Conservation (phyloP, 495 filamentous ascomycete genomes). For the Baudoinia panamericana region DNA sequence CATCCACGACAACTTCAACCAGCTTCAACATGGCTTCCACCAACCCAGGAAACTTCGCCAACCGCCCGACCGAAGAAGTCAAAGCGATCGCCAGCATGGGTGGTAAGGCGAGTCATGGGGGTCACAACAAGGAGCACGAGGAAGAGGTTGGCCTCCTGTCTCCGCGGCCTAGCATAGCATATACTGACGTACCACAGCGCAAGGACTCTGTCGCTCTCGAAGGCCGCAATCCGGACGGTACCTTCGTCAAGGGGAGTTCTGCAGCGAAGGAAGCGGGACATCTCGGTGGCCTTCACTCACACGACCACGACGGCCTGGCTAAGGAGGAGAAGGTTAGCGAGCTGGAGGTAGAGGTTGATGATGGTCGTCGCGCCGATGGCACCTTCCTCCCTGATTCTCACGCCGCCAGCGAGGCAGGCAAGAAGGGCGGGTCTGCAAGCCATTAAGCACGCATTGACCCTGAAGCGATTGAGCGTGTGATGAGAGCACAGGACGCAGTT, state of each 20-base stretch:
- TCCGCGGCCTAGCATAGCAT: neutral
- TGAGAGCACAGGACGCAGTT: too few species aligned
- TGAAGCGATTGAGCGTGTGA: too few species aligned
- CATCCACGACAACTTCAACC: slow-evolving; percentile 4
- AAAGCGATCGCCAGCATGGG: slow-evolving; percentile 26
- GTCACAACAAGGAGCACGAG: neutral
- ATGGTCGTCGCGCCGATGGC: slow-evolving; percentile 12
- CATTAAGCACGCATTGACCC: neutral
- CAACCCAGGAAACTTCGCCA: slow-evolving; percentile 31
- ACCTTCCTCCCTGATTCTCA: slow-evolving; percentile 18
- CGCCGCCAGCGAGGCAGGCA: slow-evolving; percentile 19
- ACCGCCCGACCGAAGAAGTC: slow-evolving; percentile 28
- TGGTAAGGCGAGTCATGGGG: slow-evolving; percentile 15
- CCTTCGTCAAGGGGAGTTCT: neutral
- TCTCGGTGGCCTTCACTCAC: slow-evolving; percentile 1
- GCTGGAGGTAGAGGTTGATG: neutral
- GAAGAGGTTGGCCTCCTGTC: neutral
- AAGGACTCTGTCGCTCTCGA: slow-evolving; percentile 1
- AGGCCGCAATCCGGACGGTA: neutral
- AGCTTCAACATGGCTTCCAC: slow-evolving; percentile 10
- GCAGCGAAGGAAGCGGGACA: slow-evolving; percentile 1
- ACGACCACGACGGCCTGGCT: slow-evolving; percentile 7
- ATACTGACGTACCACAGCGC: slow-evolving; percentile 1
- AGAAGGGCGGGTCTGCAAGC: slow-evolving; percentile 7
- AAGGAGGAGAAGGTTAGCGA: slow-evolving; percentile 17